phyloP scores from a whole-genome alignment of 108 stramenopile species.

The Cylindrotheca closterium region DNA sequence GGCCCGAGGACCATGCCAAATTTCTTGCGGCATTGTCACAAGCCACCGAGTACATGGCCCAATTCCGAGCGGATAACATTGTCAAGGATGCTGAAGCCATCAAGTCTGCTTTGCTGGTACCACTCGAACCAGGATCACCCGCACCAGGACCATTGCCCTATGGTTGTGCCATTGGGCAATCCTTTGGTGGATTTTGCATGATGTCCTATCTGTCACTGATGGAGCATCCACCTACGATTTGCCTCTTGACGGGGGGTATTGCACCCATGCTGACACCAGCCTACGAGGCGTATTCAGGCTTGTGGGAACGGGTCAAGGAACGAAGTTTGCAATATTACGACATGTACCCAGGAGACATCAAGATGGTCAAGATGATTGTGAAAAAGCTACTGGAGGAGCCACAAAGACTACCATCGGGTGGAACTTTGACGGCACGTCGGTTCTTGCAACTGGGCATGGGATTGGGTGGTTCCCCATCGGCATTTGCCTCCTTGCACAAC shows the following conservation, averaged over 20 bases:
- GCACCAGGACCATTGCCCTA: slow-evolving; percentile 38
- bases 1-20: slow-evolving; percentile 26
- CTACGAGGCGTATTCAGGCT: slow-evolving; percentile 60
- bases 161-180: slow-evolving; percentile 88
- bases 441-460: slow-evolving; percentile 87
- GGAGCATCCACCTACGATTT: slow-evolving; percentile 59
- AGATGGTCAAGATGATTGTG: slow-evolving; percentile 75
- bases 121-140: slow-evolving; percentile 10
- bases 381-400: slow-evolving; percentile 41
- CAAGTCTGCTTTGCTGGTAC: slow-evolving; percentile 54
- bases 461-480: slow-evolving; percentile 71
- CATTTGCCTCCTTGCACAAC: slow-evolving; percentile 83
- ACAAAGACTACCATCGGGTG: slow-evolving; percentile 73
- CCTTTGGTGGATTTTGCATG: slow-evolving; percentile 92
- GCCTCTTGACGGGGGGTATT: slow-evolving; percentile 90
- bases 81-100: slow-evolving; percentile 90
- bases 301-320: slow-evolving; percentile 79
- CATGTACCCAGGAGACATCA: slow-evolving; percentile 87
- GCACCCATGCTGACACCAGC: slow-evolving; percentile 83
- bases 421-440: slow-evolving; percentile 81
- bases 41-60: slow-evolving; percentile 67
- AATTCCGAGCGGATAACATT: slow-evolving; percentile 91
- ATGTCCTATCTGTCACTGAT: slow-evolving; percentile 86
- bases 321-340: slow-evolving; percentile 82
- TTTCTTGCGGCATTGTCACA: slow-evolving; percentile 46